These are phyloP conservation scores for Pilasporangium apinafurcum DNA, from an alignment of 352 stramenopile species.

Conservation along the genomic window DNA sequence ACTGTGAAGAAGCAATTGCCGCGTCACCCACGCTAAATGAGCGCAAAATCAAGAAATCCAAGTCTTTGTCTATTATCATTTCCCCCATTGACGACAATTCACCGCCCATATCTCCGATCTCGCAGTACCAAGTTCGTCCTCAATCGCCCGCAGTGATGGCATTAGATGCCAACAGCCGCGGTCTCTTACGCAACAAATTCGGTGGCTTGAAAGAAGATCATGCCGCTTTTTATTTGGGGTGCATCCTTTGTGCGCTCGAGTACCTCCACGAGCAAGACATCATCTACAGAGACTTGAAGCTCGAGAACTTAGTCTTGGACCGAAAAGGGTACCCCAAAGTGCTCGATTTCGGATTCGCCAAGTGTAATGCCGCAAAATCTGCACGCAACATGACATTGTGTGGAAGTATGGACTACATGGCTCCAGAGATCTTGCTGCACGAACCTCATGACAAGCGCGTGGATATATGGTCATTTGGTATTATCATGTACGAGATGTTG, in stretches of 20 bases:
- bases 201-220: conserved; percentile 48
- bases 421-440: conserved; percentile 62
- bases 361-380: conserved; percentile 41
- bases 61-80: no score
- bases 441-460: conserved; percentile 57
- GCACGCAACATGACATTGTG: conserved; percentile 68
- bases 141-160: neutral
- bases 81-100: no score
- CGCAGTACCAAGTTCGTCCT: conserved; percentile 1
- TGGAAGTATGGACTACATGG: conserved; percentile 81
- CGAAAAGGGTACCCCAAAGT: conserved; percentile 83
- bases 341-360: conserved; percentile 76
- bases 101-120: no score
- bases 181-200: conserved; percentile 36
- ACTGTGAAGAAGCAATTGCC: no score
- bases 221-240: conserved; percentile 87
- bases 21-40: no score
- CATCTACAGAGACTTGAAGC: conserved; percentile 88
- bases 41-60: no score
- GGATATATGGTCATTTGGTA: conserved; percentile 79
- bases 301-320: conserved; percentile 87
- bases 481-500: conserved; percentile 87
- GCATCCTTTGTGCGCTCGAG: conserved; percentile 75
- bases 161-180: conserved; percentile 21
- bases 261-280: conserved; percentile 67